phyloP scores from a whole-genome alignment of 2,329 filamentous ascomycete species.

The Zymoseptoria crescenta region DNA sequence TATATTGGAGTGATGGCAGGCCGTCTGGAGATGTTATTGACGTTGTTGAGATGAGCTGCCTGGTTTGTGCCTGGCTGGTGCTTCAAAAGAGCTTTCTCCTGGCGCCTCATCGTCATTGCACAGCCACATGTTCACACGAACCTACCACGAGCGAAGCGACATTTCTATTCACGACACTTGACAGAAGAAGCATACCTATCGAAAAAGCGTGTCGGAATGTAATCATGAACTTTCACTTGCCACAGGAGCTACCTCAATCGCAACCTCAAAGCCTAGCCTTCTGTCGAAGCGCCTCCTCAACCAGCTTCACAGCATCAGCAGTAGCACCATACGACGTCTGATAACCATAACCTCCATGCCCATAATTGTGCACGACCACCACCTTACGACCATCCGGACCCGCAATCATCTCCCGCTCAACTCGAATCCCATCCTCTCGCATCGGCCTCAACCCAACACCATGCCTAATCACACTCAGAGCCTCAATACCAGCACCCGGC shows the following conservation, averaged over 20 bases:
- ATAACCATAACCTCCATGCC: constrained; percentile 72
- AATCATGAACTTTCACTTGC: background rate
- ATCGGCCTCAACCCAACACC: constrained; percentile 74
- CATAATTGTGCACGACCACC: constrained; percentile 73
- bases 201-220: no score
- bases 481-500: constrained; percentile 60
- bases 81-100: background rate
- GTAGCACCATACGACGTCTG: constrained; percentile 40
- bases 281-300: constrained; percentile 26
- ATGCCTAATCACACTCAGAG: constrained; percentile 68
- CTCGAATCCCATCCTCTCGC: constrained; percentile 62
- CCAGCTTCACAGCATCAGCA: constrained; percentile 34
- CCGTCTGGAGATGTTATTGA: background rate
- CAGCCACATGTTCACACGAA: background rate
- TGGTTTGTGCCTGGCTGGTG: constrained; percentile 1
- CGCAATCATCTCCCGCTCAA: constrained; percentile 63
- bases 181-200: background rate
- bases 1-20: background rate
- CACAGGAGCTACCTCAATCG: background rate
- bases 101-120: constrained; percentile 1
- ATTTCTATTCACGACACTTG: background rate
- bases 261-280: constrained; percentile 20
- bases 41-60: constrained; percentile 2
- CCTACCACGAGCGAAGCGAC: background rate
- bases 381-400: constrained; percentile 35